phyloP scores from a whole-genome alignment of 2,329 filamentous ascomycete genomes.

The Colletotrichum sansevieriae region DNA sequence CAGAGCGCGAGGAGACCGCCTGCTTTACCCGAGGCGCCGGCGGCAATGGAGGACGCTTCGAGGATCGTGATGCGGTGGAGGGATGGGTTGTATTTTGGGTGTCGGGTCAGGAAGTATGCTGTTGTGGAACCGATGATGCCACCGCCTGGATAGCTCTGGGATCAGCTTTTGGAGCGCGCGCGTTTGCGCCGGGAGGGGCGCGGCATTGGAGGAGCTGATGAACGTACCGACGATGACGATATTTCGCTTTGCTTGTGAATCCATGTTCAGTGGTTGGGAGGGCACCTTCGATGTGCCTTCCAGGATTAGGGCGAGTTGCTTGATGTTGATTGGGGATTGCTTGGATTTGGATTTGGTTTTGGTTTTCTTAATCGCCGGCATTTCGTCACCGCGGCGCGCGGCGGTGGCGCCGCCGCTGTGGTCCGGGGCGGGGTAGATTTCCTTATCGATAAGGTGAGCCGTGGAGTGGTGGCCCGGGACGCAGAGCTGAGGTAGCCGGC shows the following conservation, averaged over 20 bases:
- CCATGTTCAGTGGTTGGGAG: conserved; percentile 30
- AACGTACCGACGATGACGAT: conserved; percentile 65
- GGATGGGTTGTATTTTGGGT: conserved; percentile 81
- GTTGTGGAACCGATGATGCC: conserved; percentile 94
- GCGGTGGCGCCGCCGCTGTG: not conserved
- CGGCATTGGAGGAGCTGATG: not conserved
- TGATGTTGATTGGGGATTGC: not conserved
- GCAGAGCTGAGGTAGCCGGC: too few relatives aligned
- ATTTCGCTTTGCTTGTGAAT: conserved; percentile 51
- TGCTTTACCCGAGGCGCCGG: conserved; percentile 95
- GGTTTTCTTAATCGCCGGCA: conserved; percentile 33
- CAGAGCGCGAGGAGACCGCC: conserved; percentile 91
- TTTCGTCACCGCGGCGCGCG: conserved; percentile 36
- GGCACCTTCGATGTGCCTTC: conserved; percentile 14
- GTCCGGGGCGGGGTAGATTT: conserved; percentile 22
- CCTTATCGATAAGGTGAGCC: conserved; percentile 37
- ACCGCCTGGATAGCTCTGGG: conserved; percentile 70
- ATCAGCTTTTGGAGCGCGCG: conserved; percentile 19
- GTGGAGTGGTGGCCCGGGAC: too few relatives aligned
- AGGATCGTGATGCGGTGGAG: conserved; percentile 86
- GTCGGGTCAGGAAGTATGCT: conserved; percentile 90
- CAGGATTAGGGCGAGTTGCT: conserved; percentile 17
- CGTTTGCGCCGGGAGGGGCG: not conserved
- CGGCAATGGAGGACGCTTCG: conserved; percentile 86
- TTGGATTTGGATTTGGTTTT: conserved; percentile 27